A percentile compares a stretch with the other conserved stretches of the same genome.
Evolutionary conservation across 2,329 filamentous ascomycete genomes (phyloP).

Genomic region (Claviceps capensis): DNA sequence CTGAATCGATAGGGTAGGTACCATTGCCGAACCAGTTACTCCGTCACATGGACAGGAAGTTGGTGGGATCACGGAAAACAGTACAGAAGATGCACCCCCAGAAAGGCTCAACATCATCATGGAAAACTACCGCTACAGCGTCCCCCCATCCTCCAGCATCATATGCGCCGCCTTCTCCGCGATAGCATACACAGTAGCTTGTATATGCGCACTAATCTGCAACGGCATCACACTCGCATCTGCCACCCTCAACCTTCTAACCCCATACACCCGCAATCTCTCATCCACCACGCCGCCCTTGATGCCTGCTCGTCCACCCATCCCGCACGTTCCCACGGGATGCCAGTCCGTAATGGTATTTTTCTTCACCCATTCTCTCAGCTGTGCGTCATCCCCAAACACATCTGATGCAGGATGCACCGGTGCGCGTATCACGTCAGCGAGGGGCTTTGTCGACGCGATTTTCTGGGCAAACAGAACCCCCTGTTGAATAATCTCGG

Average conservation of each 20-base stretch:
- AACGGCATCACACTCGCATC: slow-evolving; percentile 16
- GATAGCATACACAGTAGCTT: slow-evolving; percentile 18
- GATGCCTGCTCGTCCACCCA: slow-evolving; percentile 18
- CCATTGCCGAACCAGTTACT: too few species aligned
- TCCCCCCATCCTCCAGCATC: slow-evolving; percentile 13
- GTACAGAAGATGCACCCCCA: too few species aligned
- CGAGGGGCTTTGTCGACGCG: slow-evolving; percentile 21
- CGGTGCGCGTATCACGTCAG: slow-evolving; percentile 20
- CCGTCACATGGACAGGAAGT: too few species aligned
- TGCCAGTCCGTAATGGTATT: slow-evolving; percentile 24
- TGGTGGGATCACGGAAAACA: too few species aligned
- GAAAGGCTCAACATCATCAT: too few species aligned
- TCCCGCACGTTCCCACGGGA: slow-evolving; percentile 23
- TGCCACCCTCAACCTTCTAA: slow-evolving; percentile 11
- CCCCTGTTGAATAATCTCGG: slow-evolving; percentile 28
- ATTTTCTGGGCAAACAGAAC: slow-evolving; percentile 27
- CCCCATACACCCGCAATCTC: slow-evolving; percentile 13
- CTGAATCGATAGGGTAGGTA: too few species aligned
- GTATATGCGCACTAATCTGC: slow-evolving; percentile 14
- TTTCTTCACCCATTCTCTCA: slow-evolving; percentile 15
- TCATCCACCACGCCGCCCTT: slow-evolving; percentile 17
- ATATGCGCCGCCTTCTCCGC: slow-evolving; percentile 19
- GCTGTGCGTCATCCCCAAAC: slow-evolving; percentile 6
- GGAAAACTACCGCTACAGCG: background rate
- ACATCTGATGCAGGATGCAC: slow-evolving; percentile 12